phyloP scores from a whole-genome alignment of 768 basidiomycete species.

The Tremella fuciformis region DNA sequence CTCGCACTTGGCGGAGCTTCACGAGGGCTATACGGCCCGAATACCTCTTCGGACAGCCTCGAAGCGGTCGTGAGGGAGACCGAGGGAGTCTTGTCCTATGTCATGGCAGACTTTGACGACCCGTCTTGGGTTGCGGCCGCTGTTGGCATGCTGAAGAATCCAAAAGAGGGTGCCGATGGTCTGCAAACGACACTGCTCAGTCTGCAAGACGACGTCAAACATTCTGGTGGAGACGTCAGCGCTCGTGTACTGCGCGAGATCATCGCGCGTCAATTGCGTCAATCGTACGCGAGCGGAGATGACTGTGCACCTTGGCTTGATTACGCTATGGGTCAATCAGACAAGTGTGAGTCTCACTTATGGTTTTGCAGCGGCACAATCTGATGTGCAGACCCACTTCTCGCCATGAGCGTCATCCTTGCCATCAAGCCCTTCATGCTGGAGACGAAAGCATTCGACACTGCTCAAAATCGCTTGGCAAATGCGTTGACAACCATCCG shows the following conservation, averaged over 20 bases:
- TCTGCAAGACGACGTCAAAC: slow-evolving; percentile 17
- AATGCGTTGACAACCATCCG: slow-evolving; percentile 70
- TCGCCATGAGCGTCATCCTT: slow-evolving; percentile 65
- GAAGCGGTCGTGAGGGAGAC: slow-evolving; percentile 41
- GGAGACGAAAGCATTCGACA: slow-evolving; percentile 54
- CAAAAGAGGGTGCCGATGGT: slow-evolving; percentile 14
- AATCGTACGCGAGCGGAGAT: slow-evolving; percentile 59
- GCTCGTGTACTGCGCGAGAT: slow-evolving; percentile 63
- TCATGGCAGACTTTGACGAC: slow-evolving; percentile 20
- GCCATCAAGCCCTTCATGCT: slow-evolving; percentile 63
- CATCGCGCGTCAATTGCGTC: slow-evolving; percentile 59
- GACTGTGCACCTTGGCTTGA: slow-evolving; percentile 77
- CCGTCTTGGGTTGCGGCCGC: slow-evolving; percentile 22
- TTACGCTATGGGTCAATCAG: slow-evolving; percentile 65
- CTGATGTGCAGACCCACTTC: slow-evolving; percentile 61
- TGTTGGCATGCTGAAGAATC: slow-evolving; percentile 11
- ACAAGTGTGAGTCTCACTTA: slow-evolving; percentile 57
- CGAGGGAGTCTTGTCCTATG: slow-evolving; percentile 36
- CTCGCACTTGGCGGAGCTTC: slow-evolving; percentile 58
- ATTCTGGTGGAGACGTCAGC: slow-evolving; percentile 48
- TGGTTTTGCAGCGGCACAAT: not conserved
- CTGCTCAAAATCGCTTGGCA: slow-evolving; percentile 83
- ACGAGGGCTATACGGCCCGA: slow-evolving; percentile 59
- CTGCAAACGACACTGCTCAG: slow-evolving; percentile 25
- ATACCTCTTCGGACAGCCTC: slow-evolving; percentile 54